phyloP scores from a whole-genome alignment of 2,329 filamentous ascomycete species.

The Curvularia sp. region DNA sequence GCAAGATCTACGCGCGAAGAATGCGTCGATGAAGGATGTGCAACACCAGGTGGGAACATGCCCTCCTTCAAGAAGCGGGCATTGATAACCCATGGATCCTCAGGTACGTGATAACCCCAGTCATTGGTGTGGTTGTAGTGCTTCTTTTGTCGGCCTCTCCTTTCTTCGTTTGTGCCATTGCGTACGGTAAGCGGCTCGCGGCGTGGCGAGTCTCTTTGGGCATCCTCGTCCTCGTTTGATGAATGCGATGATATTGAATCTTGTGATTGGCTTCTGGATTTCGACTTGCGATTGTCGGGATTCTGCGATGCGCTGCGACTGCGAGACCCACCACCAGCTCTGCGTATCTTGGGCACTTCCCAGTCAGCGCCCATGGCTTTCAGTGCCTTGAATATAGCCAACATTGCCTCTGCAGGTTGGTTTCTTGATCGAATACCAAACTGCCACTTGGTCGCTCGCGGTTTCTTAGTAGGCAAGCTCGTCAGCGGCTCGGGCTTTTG shows the following conservation, averaged over 20 bases:
- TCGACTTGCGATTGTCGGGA: slow-evolving; percentile 39
- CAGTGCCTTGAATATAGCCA: slow-evolving; percentile 93
- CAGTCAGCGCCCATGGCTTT: slow-evolving; percentile 88
- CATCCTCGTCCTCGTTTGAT: slow-evolving; percentile 32
- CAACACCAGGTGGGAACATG: slow-evolving; percentile 63
- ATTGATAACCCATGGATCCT: slow-evolving; percentile 93
- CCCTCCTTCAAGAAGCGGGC: slow-evolving; percentile 87
- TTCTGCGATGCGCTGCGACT: slow-evolving; percentile 42
- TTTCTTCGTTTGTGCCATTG: slow-evolving; percentile 28
- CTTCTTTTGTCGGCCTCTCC: slow-evolving; percentile 50
- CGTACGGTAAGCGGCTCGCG: slow-evolving; percentile 42
- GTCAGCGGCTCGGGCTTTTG: slow-evolving; percentile 64
- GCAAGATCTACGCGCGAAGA: slow-evolving; percentile 57
- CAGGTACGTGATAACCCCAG: slow-evolving; percentile 80
- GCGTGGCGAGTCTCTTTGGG: slow-evolving; percentile 23
- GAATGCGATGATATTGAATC: slow-evolving; percentile 44
- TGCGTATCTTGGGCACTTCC: slow-evolving; percentile 63
- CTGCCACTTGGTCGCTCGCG: slow-evolving; percentile 90
- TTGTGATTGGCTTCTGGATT: slow-evolving; percentile 42
- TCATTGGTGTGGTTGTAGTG: slow-evolving; percentile 57
- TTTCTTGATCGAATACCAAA: slow-evolving; percentile 97
- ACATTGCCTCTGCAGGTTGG: slow-evolving; percentile 88
- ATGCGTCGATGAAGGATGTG: slow-evolving; percentile 59
- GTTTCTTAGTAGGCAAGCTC: slow-evolving; percentile 68
- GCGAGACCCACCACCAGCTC: slow-evolving; percentile 48